These are phyloP conservation scores for Sclerotinia subarctica DNA, from an alignment of 2,329 filamentous ascomycete species.

Conservation along the genomic window DNA sequence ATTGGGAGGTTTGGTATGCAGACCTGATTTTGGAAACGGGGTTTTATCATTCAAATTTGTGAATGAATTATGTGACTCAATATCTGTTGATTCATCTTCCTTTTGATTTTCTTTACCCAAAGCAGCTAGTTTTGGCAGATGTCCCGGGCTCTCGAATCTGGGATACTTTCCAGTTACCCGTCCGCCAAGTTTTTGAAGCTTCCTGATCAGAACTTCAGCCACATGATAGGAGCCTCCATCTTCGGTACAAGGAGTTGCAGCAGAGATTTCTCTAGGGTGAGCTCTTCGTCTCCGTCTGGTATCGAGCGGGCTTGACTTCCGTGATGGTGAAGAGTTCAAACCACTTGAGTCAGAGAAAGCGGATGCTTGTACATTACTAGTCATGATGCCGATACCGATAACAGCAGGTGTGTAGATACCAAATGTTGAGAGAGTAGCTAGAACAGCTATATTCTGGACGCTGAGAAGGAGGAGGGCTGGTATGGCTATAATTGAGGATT, in stretches of 20 bases:
- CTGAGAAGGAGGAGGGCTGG: background rate
- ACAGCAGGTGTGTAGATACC: slow-evolving; percentile 3
- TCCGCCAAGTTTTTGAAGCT: background rate
- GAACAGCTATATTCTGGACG: background rate
- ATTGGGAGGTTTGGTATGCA: background rate
- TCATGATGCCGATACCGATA: slow-evolving; percentile 9
- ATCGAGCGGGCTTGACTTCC: background rate
- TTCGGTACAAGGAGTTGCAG: background rate
- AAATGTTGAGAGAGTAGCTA: background rate
- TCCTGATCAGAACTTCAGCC: slow-evolving; percentile 1
- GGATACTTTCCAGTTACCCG: background rate
- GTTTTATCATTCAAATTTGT: background rate
- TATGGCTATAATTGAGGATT: background rate
- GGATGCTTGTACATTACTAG: background rate
- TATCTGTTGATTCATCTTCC: background rate
- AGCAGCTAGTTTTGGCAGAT: background rate
- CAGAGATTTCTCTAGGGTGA: background rate
- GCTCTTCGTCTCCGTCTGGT: background rate
- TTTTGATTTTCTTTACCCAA: background rate
- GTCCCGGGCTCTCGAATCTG: background rate
- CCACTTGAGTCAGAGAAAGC: background rate
- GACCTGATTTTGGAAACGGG: background rate
- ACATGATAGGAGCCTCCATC: background rate
- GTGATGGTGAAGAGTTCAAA: background rate
- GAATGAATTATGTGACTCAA: background rate